Conservation (phyloP, 139 green algal genomes). For the Chlamydomonas schloesseri region DNA sequence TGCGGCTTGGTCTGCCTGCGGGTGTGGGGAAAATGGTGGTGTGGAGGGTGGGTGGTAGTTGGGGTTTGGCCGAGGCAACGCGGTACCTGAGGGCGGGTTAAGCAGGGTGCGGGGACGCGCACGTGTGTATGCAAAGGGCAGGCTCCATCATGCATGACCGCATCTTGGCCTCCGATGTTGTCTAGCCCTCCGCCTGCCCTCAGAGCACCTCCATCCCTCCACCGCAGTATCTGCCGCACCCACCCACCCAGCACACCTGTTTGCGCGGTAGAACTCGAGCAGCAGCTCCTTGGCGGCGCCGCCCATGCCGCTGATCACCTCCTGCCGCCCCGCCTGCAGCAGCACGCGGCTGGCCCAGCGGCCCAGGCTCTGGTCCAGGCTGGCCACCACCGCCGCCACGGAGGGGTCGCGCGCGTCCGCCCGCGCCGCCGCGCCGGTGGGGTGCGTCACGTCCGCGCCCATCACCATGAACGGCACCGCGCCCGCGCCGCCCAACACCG, state of each 20-base stretch:
- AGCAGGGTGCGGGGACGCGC: too few relatives aligned
- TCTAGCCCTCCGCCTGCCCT: too few relatives aligned
- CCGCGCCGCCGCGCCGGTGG: conserved; percentile 16
- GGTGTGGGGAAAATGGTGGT: background rate
- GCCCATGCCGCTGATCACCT: conserved; percentile 39
- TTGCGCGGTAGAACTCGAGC: conserved; percentile 45
- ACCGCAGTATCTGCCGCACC: too few relatives aligned
- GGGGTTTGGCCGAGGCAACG: too few relatives aligned
- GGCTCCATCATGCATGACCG: too few relatives aligned
- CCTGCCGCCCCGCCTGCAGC: conserved; percentile 54
- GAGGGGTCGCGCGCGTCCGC: conserved; percentile 38
- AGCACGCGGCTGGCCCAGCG: conserved; percentile 43
- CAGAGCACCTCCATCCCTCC: too few relatives aligned
- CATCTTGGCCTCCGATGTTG: too few relatives aligned
- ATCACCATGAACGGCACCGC: conserved; percentile 43
- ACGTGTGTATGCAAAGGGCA: too few relatives aligned
- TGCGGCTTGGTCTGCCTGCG: conserved; percentile 52
- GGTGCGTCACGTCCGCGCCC: conserved; percentile 62
- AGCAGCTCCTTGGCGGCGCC: conserved; percentile 45
- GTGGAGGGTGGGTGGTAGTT: background rate
- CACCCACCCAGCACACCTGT: too few relatives aligned
- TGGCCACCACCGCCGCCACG: conserved; percentile 47
- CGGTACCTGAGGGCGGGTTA: too few relatives aligned
- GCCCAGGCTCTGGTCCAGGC: conserved; percentile 31
- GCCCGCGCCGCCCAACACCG: conserved; percentile 22